Evolutionary conservation across 106 monocot genomes (phyloP), one percentile per base, ranked within the genome.

Genomic region (Hemerocallis citrina): DNA sequence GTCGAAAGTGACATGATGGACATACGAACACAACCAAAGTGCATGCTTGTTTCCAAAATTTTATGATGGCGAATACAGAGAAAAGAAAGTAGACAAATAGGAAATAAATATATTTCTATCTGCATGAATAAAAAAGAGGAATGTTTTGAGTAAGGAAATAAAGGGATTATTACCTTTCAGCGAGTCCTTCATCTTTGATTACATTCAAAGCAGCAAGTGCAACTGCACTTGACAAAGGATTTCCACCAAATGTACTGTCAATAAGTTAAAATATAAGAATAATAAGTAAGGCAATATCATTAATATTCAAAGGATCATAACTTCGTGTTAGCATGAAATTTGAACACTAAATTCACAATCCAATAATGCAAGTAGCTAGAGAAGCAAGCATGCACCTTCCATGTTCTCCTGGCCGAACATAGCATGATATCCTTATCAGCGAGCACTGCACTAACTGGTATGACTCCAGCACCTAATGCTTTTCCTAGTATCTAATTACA

Each of bases 401-500:
- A 70, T 99, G 98, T 57, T 92, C 92, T 66, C 98, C 98, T 45
- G 98, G 98, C 59, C 58, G 88, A 68, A 65, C 92, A 99, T 6
- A 92, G 61, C 98, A 99, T 99, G 44, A 88, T 47, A 37, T 88
- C 98, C 73, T 80, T 92, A 68, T 99, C 88, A 59, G 98, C 84
- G 65, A 99, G 92, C 44, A 99, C 98, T 40, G 85, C 92, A 72
- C 98, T 92, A 52, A 99, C 92, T 19, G 92, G 98, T 62, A 99
- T 21, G 1, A 99, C 98, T 79, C 98, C 98, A 52, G 92, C 98
- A 67, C 98, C 98, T 38, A 99, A 72, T 28, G 98, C 98, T 74
- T 99, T 99, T 51, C 98, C 98, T 67, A 99, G 68, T 64, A 99
- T 92, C 98, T 92, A 63, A 8, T 28, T 10, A 7, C 1, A 14